Base-by-base conservation (phyloP, 306 rosid genomes). In the Acacia confusa region DNA sequence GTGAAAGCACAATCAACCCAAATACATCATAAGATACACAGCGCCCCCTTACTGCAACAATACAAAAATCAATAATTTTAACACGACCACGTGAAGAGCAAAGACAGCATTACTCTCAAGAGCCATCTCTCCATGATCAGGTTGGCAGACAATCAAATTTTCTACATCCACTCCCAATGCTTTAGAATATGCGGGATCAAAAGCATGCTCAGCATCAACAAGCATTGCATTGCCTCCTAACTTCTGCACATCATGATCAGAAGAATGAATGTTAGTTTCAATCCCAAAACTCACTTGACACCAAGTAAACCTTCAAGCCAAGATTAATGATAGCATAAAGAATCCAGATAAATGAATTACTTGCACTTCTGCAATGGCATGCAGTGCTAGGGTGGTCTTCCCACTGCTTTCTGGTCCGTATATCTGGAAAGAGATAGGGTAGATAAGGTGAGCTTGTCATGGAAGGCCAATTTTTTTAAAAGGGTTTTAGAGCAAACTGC, bases 191-290 rank as follows among this genome's bases (percentile, higher is more conserved):
- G 99, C 79, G 58, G 99, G 99, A 86, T 95, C 99, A 88, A 93
- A 95, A 72, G 98, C 98, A 85, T 95, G 99, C 84, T 95, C 99
- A 36, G 99, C 99, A 86, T 95, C 98, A 57, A 95, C 99, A 84
- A 95, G 99, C 99, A 93, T 91, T 34, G 99, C 99, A 88, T 95
- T 95, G 83, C 99, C 99, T 84, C 99, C 99, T 80, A 92, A 89
- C 68, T 77, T 95, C 99, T 93, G 91, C 92, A 84, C 36, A 78
- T 44, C 77, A 85, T 58, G 76, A 82, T 72, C 75, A 40, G 74
- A 87, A 72, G 60, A 82, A 17, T 77, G 70, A 80, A 74, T 34
- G 73, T 67, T 30, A 83, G 80, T 64, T 79, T 78, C 85, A 60
- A 76, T 72, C 80, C 81, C 84, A 58, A 28, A 75, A 66, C 50